Conservation (phyloP, 345 rosid species). For the Ceriops decandra region DNA sequence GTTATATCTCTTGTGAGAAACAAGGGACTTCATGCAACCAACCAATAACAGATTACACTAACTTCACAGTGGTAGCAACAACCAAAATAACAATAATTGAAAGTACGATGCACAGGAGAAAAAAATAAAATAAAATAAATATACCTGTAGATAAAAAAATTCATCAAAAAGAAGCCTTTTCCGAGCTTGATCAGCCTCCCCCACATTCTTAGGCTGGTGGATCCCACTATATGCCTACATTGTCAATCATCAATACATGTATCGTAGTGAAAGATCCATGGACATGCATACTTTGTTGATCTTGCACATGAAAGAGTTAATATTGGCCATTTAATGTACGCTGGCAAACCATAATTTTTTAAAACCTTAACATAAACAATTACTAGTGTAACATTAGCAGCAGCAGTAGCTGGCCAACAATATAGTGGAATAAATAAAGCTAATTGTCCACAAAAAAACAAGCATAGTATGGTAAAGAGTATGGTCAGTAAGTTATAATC, state of each 20-base stretch:
- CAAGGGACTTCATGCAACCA: too few relatives aligned
- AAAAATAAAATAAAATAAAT: neutral
- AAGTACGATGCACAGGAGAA: neutral
- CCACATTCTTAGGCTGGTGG: conserved; percentile 75
- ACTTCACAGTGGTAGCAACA: too few relatives aligned
- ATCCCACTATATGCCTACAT: conserved; percentile 77
- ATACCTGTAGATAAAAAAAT: conserved; percentile 92
- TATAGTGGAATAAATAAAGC: too few relatives aligned
- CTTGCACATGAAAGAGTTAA: too few relatives aligned
- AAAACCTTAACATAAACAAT: neutral
- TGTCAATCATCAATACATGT: conserved; percentile 15
- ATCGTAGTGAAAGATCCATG: neutral
- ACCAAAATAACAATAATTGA: neutral
- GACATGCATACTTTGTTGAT: too few relatives aligned
- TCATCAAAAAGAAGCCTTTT: conserved; percentile 90
- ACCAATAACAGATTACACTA: too few relatives aligned
- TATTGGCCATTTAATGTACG: neutral
- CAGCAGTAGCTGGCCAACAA: too few relatives aligned
- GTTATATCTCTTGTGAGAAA: too few relatives aligned
- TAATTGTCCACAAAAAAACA: too few relatives aligned
- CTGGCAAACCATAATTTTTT: neutral
- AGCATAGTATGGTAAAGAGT: too few relatives aligned
- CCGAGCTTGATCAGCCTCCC: conserved; percentile 90
- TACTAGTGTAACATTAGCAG: too few relatives aligned
- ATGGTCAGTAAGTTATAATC: too few relatives aligned